Evolutionary conservation across 176 grass and related monocot genomes (phyloP), one percentile per base, ranked within the genome.

Genomic region (Zea luxurians): DNA sequence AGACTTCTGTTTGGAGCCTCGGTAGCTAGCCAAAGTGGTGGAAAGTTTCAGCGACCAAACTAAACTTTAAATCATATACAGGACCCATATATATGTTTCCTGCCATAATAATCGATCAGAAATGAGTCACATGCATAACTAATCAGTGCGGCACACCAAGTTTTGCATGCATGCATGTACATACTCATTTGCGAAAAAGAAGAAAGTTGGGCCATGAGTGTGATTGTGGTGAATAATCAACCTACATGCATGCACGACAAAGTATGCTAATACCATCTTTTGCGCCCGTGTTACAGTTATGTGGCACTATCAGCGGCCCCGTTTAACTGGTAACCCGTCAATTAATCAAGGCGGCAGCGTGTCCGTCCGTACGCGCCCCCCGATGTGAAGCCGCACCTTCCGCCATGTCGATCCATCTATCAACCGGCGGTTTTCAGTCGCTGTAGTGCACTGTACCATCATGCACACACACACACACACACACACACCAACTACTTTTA

Each of bases 291-390:
- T 48, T 12, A 63, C 36, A 44, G 79, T 72, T 81, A 71, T 10
- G 55, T 41, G 57, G 67, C 57, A 62, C 68, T 48, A 71, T 73
- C 69, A 21, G 36, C 18, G 11, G 17, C 2, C 45, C 69, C 53
- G 12, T 74, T 82, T 74, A 64, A 73, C 7, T 16, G 79, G 57
- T 71, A 81, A 72, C 12, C 69, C 60, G 50, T 82, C 80, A 74
- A 82, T 65, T 82, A 74, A 82, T 74, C 37, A 36, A 54, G 80
- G 80, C 17, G 80, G 80, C 17, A 61, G 43, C 34, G 43, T 10
- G 37, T 49, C 69, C 58, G 37, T 54, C 37, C 59, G 69, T 65
- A 34, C 80, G 13, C 3, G n/a, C 13, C 8, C 37, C 15, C 8
- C 48, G 80, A 74, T 74, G 70, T 74, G 70, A 82, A 44, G 20